Conservation (phyloP, 768 basidiomycete species). For the Galerina marginata region DNA sequence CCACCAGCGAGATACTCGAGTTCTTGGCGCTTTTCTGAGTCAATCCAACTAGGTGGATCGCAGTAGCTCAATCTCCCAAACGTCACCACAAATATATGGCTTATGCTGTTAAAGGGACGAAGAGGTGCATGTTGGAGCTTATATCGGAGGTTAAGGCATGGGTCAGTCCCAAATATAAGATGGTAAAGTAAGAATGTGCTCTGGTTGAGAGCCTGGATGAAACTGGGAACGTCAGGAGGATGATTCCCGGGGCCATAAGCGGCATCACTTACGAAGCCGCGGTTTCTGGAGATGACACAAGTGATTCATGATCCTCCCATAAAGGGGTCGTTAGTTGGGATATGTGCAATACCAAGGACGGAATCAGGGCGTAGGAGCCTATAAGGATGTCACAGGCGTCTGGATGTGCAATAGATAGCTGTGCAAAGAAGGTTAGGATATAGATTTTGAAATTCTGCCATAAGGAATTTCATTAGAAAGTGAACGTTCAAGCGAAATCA, state of each 20-base stretch:
- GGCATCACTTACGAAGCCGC: constrained; percentile 42
- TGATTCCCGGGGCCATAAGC: not conserved
- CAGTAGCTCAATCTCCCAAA: constrained; percentile 79
- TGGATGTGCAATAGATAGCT: constrained; percentile 44
- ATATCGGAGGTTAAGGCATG: constrained; percentile 56
- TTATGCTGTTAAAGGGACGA: constrained; percentile 63
- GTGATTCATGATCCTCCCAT: constrained; percentile 67
- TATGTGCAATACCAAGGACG: constrained; percentile 65
- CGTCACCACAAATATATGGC: constrained; percentile 76
- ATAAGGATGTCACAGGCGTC: constrained; percentile 42
- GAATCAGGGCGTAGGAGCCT: constrained; percentile 62
- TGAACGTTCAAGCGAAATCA: not conserved
- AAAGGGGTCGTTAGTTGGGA: constrained; percentile 56
- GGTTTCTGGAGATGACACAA: constrained; percentile 41
- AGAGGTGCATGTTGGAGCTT: constrained; percentile 61
- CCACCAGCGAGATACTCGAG: constrained; percentile 55
- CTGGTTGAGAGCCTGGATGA: constrained; percentile 55
- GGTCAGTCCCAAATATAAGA: constrained; percentile 56
- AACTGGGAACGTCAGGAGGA: constrained; percentile 38
- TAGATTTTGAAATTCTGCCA: constrained; percentile 36
- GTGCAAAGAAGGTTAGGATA: constrained; percentile 47
- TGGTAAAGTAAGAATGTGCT: constrained; percentile 66
- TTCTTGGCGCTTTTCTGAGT: constrained; percentile 40
- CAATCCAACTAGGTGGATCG: constrained; percentile 66
- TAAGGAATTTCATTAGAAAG: not conserved